Base-by-base conservation (phyloP, 2,329 filamentous ascomycete genomes). In the Epicoccum nigrum region DNA sequence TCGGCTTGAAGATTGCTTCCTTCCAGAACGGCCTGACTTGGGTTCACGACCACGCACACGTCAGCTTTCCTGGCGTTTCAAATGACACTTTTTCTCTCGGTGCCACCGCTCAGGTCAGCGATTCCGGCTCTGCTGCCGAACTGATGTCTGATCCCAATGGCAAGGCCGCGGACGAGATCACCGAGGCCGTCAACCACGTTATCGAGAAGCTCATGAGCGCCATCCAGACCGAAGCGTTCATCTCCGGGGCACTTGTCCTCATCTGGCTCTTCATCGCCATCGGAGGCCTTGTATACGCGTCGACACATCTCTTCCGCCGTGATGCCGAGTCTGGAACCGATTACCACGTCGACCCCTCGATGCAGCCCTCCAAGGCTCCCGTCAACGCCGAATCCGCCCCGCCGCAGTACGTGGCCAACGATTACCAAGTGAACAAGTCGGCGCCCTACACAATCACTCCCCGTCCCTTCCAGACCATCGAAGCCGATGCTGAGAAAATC, bases 11-110 rank as follows among this genome's bases (percentile, higher is more conserved):
- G 78, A 82, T 97, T 56, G 85, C 89, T 60, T 83, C 86, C 17
- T 85, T 99, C 59, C 85, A 97, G 71, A 87, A 89, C 67, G 94
- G 89, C 11, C 81, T 97, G n/a, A 96, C 90, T 1, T 99, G 93
- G 93, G 89, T 96, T 9, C 84, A 89, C 64, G 87, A 97, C 60
- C 79, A 97, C 69, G 91, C 94, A 3, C 84, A 94, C 55, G 82
- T 99, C 62, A 79, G 84, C 53, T 88, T 99, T 62, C 94, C 94
- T 0, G 75, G 83, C 45, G 86, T 97, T 54, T 80, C 84, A 20
- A 87, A 90, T 63, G 83, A 96, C 69, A 89, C 89, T 1, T 96
- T 97, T 76, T 93, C 90, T 51, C 77, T 87, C 45, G 92, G 92
- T 33, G 89, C 92, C 48, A 77, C 84, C 25, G 79, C 77, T 20